phyloP scores from a whole-genome alignment of 331 rosid genomes.

The Cydonia oblonga region DNA sequence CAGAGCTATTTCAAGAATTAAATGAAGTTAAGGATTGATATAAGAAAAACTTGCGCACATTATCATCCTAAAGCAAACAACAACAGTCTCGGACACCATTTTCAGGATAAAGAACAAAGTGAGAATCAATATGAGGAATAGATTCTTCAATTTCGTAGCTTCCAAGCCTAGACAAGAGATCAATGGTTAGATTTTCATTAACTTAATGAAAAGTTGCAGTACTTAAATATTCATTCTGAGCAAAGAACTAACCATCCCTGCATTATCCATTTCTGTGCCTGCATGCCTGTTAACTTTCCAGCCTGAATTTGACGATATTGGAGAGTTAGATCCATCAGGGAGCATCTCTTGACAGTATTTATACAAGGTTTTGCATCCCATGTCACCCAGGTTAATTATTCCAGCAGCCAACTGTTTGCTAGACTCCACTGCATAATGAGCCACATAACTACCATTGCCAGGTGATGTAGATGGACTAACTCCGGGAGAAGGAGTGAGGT shows the following conservation, averaged over 20 bases:
- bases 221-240: background rate
- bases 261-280: slow-evolving; percentile 55
- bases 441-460: slow-evolving; percentile 46
- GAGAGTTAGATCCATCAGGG: slow-evolving; percentile 72
- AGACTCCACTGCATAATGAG: slow-evolving; percentile 86
- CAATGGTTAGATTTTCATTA: background rate
- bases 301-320: slow-evolving; percentile 50
- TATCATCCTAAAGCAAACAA: background rate
- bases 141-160: background rate
- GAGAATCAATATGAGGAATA: background rate
- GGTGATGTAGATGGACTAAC: slow-evolving; percentile 78
- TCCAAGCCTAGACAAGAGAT: background rate
- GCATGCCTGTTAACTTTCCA: slow-evolving; percentile 56
- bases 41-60: background rate
- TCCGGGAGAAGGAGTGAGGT: slow-evolving; percentile 47
- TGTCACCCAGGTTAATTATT: slow-evolving; percentile 41
- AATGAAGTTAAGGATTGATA: background rate
- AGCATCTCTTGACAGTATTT: slow-evolving; percentile 69
- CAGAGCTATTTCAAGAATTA: background rate
- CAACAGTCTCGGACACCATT: background rate
- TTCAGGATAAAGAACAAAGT: background rate
- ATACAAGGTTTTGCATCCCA: slow-evolving; percentile 35
- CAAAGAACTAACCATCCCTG: slow-evolving; percentile 72
- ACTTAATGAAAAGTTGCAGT: background rate
- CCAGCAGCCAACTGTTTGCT: slow-evolving; percentile 77